phyloP scores from a whole-genome alignment of 768 basidiomycete species.

The Macrocybe gigantea region DNA sequence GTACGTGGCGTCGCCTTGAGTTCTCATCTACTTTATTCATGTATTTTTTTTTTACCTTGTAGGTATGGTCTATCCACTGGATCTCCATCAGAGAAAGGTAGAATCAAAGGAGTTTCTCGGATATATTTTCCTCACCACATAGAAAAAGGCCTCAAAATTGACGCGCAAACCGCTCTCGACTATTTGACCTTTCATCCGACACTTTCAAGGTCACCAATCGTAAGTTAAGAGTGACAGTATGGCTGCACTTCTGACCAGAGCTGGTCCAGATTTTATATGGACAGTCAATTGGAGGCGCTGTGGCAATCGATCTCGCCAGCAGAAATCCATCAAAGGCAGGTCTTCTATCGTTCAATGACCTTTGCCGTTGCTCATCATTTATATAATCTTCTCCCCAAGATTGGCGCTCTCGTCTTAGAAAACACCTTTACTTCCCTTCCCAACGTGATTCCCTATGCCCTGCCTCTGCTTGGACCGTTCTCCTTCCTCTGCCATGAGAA shows the following conservation, averaged over 20 bases:
- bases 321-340: constrained; percentile 64
- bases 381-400: constrained; percentile 30
- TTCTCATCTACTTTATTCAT: not conserved
- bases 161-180: constrained; percentile 81
- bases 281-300: constrained; percentile 89
- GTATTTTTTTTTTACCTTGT: not conserved
- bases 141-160: constrained; percentile 63
- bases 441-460: constrained; percentile 70
- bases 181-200: constrained; percentile 59
- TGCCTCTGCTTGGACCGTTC: constrained; percentile 70
- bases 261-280: constrained; percentile 63
- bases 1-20: constrained; percentile 32
- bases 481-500: constrained; percentile 81
- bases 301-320: constrained; percentile 82
- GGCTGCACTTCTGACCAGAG: not conserved
- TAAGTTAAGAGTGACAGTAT: constrained; percentile 24
- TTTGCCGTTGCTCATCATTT: not conserved
- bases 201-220: constrained; percentile 63
- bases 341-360: not conserved
- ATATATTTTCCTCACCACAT: not conserved
- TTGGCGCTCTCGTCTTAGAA: constrained; percentile 79
- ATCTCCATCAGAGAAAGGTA: constrained; percentile 78
- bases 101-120: constrained; percentile 4
- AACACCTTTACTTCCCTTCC: constrained; percentile 91
- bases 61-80: constrained; percentile 92